Base-by-base conservation (phyloP, 768 basidiomycete species). In the Flagelloscypha sp. region DNA sequence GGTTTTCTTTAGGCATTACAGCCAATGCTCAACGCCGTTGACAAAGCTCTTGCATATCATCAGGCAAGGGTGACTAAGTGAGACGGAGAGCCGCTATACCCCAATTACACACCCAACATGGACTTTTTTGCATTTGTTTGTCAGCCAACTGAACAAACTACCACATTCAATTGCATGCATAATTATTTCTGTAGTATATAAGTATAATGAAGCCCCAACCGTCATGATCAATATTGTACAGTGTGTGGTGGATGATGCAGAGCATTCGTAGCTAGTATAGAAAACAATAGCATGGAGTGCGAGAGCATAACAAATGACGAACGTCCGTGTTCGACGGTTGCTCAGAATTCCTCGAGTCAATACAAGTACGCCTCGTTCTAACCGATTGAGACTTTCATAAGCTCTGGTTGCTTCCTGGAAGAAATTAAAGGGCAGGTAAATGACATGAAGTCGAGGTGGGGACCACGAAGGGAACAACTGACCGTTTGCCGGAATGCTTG, bases 401-500 rank as follows among this genome's bases (percentile, higher is more conserved):
- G 89, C 94, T 38, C 92, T 66, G n/a, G 85, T 84, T 20, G 90
- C 89, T 65, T 98, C 95, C 94, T 98, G 53, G 28, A n/a, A n/a
- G n/a, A n/a, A n/a, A 43, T 24, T 19, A 38, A 24, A 17, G 25
- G 25, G 19, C 13, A 22, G 36, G 23, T 31, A 29, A 13, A 27
- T 27, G 15, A 36, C 24, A 17, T 34, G 34, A 38, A 41, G 17
- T 11, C 30, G 27, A 22, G 29, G 24, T 38, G 17, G 30, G 6
- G 27, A 20, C 28, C 19, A 20, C 16, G 18, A 13, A 20, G 38
- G 4, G 33, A 41, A 19, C 4, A 5, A 74, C 90, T 46, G 48
- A 95, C 94, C 56, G 90, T 69, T 2, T 94, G 90, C 43, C 90
- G 78, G 70, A 99, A 98, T 6, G 84, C 90, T 57, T 97, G 93